These are phyloP conservation scores for Microbotryum saponariae DNA, from an alignment of 1,284 basidiomycete genomes.

Conservation along the genomic window DNA sequence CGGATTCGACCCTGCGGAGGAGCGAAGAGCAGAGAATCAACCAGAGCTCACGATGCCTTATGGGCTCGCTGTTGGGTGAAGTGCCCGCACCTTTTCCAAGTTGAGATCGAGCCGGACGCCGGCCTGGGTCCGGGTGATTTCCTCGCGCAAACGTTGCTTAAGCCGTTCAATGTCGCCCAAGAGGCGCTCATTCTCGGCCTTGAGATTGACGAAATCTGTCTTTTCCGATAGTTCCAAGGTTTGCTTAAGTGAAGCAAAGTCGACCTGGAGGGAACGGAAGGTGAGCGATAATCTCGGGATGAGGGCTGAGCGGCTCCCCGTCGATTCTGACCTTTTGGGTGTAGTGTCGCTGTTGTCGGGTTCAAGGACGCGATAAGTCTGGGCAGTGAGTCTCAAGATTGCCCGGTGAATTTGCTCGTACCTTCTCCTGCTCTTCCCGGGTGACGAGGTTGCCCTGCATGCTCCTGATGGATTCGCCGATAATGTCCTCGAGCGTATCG, in stretches of 20 bases:
- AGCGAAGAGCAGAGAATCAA: background rate
- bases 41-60: background rate
- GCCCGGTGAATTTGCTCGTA: background rate
- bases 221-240: slow-evolving; percentile 94
- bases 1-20: slow-evolving; percentile 62
- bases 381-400: background rate
- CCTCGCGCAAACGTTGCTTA: slow-evolving; percentile 86
- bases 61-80: background rate
- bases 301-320: background rate
- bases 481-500: slow-evolving; percentile 86
- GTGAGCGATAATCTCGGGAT: no score
- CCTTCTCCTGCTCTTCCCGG: slow-evolving; percentile 74
- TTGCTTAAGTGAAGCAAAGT: slow-evolving; percentile 93
- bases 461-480: slow-evolving; percentile 86
- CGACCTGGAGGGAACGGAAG: slow-evolving; percentile 57
- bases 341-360: slow-evolving; percentile 33
- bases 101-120: slow-evolving; percentile 93
- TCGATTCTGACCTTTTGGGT: slow-evolving; percentile 54
- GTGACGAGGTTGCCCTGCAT: slow-evolving; percentile 92
- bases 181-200: slow-evolving; percentile 79
- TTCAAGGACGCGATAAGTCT: background rate
- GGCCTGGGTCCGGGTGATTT: slow-evolving; percentile 83
- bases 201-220: slow-evolving; percentile 93
- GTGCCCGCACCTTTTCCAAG: slow-evolving; percentile 65
- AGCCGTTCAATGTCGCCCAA: slow-evolving; percentile 89